Evolutionary conservation across 2,329 filamentous ascomycete species (phyloP).

Genomic region (Xylaria polymorpha): DNA sequence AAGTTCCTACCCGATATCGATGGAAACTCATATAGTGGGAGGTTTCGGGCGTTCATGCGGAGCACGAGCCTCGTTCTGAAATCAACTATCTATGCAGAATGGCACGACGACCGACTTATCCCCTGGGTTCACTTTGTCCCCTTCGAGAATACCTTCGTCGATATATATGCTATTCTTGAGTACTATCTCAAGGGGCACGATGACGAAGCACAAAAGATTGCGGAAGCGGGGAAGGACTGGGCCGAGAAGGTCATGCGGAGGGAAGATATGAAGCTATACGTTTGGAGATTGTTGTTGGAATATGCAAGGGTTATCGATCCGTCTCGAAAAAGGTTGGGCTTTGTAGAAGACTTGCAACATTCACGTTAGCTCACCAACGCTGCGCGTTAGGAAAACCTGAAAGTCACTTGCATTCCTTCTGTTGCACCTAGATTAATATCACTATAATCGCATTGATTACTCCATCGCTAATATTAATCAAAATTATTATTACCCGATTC

Average conservation of each 20-base stretch:
- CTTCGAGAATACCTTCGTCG: constrained; percentile 74
- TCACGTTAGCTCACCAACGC: background rate
- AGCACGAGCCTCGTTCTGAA: constrained; percentile 76
- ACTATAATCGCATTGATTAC: background rate
- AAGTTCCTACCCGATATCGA: constrained; percentile 79
- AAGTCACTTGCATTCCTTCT: background rate
- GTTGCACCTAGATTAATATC: background rate
- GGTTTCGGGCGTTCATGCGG: constrained; percentile 72
- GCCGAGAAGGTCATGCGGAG: constrained; percentile 68
- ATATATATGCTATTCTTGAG: constrained; percentile 72
- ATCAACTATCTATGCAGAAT: constrained; percentile 77
- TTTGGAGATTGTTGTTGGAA: constrained; percentile 70
- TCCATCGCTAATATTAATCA: background rate
- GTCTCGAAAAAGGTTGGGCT: constrained; percentile 58
- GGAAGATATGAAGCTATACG: constrained; percentile 75
- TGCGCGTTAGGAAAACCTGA: background rate
- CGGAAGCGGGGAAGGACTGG: constrained; percentile 70
- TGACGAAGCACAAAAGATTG: constrained; percentile 67
- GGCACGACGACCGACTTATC: constrained; percentile 76
- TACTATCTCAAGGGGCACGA: constrained; percentile 69
- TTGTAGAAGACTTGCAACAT: constrained; percentile 55
- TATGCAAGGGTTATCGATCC: constrained; percentile 60
- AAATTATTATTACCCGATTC: constrained; percentile 4
- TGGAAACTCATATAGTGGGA: constrained; percentile 72
- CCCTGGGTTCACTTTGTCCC: constrained; percentile 81